Conservation (phyloP, 345 rosid species). For the Pistacia integerrima region DNA sequence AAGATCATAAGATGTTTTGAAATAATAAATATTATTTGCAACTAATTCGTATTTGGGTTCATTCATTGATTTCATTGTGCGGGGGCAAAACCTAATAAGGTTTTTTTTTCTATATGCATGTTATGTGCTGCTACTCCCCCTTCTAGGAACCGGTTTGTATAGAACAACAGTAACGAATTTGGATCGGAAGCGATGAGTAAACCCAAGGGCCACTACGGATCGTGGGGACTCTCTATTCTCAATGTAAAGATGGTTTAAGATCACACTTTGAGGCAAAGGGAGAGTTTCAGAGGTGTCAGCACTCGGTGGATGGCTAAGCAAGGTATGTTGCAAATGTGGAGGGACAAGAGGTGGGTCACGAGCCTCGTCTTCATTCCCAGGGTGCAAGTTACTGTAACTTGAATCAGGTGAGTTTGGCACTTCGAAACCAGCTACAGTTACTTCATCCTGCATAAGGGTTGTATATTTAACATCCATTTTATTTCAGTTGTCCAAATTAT, state of each 20-base stretch:
- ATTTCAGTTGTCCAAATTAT: constrained; percentile 7
- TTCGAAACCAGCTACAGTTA: constrained; percentile 84
- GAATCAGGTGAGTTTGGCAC: constrained; percentile 89
- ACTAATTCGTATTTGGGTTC: constrained; percentile 25
- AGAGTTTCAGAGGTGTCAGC: constrained; percentile 47
- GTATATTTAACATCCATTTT: constrained; percentile 14
- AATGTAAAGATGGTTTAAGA: constrained; percentile 88
- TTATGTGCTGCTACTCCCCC: constrained; percentile 58
- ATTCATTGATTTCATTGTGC: constrained; percentile 22
- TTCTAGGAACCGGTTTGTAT: constrained; percentile 84
- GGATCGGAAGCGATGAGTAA: constrained; percentile 85
- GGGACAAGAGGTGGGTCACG: constrained; percentile 91
- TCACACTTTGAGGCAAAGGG: constrained; percentile 63
- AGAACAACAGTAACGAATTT: constrained; percentile 92
- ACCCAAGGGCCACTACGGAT: constrained; percentile 90
- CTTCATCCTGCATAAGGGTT: constrained; percentile 59
- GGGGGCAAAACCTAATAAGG: constrained; percentile 17
- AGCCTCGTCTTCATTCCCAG: constrained; percentile 70
- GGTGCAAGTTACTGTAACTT: constrained; percentile 75
- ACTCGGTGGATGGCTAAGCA: constrained; percentile 56
- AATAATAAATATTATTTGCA: background rate
- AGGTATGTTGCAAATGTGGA: constrained; percentile 67
- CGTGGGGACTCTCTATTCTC: constrained; percentile 84
- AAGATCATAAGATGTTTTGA: too few species aligned
- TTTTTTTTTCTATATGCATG: constrained; percentile 16